Evolutionary conservation across 2,329 filamentous ascomycete species (phyloP).

Genomic region (Orbilia blumenaviensis): DNA sequence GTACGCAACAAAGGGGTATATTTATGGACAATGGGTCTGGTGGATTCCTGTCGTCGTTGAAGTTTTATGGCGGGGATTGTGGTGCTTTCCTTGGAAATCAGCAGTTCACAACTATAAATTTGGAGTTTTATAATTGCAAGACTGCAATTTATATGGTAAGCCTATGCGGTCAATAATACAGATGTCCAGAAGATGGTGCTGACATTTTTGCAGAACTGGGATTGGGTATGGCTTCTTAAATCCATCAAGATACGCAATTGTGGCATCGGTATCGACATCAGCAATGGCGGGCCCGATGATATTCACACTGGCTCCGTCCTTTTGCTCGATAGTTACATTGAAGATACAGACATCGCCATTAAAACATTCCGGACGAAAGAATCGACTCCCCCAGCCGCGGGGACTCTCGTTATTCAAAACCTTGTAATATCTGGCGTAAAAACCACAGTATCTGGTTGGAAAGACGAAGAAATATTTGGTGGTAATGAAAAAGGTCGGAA

Average conservation of each 20-base stretch:
- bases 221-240: conserved; percentile 85
- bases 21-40: conserved; percentile 74
- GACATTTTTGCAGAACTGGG: conserved; percentile 72
- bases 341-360: conserved; percentile 78
- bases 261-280: conserved; percentile 79
- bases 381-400: conserved; percentile 64
- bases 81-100: conserved; percentile 62
- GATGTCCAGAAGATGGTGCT: background rate
- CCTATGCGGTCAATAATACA: background rate
- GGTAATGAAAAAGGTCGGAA: conserved; percentile 34
- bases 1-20: conserved; percentile 65
- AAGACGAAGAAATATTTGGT: conserved; percentile 34
- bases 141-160: conserved; percentile 76
- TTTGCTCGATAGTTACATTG: conserved; percentile 80
- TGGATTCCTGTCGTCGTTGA: conserved; percentile 82
- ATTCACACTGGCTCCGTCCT: conserved; percentile 88
- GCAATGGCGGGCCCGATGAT: conserved; percentile 68
- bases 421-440: conserved; percentile 66
- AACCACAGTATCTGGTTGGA: conserved; percentile 62
- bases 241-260: conserved; percentile 78
- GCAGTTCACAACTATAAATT: conserved; percentile 84
- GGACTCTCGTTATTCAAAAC: conserved; percentile 73
- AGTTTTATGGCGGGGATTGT: conserved; percentile 81
- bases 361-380: conserved; percentile 67
- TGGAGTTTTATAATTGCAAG: conserved; percentile 82